Conservation (phyloP, 2,329 filamentous ascomycete genomes). For the Sclerotinia nivalis region DNA sequence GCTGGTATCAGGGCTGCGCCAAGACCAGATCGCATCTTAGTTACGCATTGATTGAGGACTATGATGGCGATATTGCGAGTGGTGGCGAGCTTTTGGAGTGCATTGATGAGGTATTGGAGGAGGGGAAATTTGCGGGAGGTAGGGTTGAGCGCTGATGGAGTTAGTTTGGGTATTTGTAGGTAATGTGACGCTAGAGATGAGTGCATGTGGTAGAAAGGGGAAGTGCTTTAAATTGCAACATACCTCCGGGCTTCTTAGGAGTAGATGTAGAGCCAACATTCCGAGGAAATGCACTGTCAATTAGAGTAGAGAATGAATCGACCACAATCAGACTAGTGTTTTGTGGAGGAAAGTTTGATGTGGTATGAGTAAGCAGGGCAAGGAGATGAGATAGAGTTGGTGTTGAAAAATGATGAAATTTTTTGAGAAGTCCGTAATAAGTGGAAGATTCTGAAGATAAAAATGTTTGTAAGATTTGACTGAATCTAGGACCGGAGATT, state of each 20-base stretch:
- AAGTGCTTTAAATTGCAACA: constrained; percentile 4
- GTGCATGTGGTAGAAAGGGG: background rate
- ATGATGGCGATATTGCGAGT: constrained; percentile 72
- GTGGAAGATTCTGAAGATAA: constrained; percentile 17
- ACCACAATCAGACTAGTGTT: constrained; percentile 71
- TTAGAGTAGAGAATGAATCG: constrained; percentile 73
- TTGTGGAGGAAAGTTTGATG: constrained; percentile 59
- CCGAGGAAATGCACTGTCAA: constrained; percentile 76
- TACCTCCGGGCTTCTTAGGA: constrained; percentile 35
- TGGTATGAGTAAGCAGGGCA: constrained; percentile 70
- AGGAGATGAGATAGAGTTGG: constrained; percentile 65
- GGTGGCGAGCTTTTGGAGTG: constrained; percentile 74
- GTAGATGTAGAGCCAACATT: constrained; percentile 44
- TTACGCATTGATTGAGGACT: constrained; percentile 76
- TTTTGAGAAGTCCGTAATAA: constrained; percentile 42
- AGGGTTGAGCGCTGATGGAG: constrained; percentile 30
- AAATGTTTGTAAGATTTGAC: constrained; percentile 45
- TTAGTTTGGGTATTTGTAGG: background rate
- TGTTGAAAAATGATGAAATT: constrained; percentile 64
- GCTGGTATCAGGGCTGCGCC: constrained; percentile 72
- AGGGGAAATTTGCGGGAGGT: constrained; percentile 44
- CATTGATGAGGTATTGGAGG: constrained; percentile 64
- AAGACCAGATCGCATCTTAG: constrained; percentile 69
- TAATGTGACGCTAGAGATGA: background rate
- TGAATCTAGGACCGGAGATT: constrained; percentile 51